Evolutionary conservation across 2,329 filamentous ascomycete genomes (phyloP), one percentile per base, ranked within the genome.

Genomic region (Monilinia laxa): DNA sequence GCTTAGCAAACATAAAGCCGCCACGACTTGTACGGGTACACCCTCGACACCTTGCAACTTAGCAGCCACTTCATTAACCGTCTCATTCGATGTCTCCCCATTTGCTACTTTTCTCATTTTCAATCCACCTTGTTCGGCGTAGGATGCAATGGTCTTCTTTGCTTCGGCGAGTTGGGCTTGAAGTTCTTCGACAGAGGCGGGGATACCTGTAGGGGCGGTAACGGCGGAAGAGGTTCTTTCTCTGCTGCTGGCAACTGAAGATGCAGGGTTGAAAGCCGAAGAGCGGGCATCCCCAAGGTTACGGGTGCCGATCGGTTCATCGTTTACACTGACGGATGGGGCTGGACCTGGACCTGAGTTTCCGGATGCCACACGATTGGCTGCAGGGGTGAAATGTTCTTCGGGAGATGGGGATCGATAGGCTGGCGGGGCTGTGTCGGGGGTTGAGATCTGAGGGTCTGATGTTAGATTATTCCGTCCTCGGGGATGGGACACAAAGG

Each of bases 21-120:
- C 94, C 55, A 91, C 91, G 70, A 94, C 86, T 78, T 94, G 90
- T 60, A 99, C 87, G 0, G 95, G 89, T 4, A 99, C 94, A 28
- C 95, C 94, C 73, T 93, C 72, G 25, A 66, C 63, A 12, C 38
- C 62, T 64, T 74, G 74, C 18, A 74, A 87, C 71, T 79, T 88
- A 77, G 78, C 85, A 72, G 80, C 83, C 76, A 81, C 83, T 69
- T 81, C 81, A 69, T 74, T 72, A 81, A 80, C 78, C 79, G 82
- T 70, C 77, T 81, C 56, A 75, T 77, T 64, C 77, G 73, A 76
- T 79, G 81, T 77, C 83, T 86, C 67, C 81, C 81, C 68, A 62
- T 85, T 79, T 28, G 84, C 85, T 20, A 84, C 81, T 81, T 95
- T 96, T 73, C 93, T 86, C 82, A 96, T 91, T 75, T 92, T 84